Conservation (phyloP, 1,139 yeast genomes). For the Scheffersomyces titani region DNA sequence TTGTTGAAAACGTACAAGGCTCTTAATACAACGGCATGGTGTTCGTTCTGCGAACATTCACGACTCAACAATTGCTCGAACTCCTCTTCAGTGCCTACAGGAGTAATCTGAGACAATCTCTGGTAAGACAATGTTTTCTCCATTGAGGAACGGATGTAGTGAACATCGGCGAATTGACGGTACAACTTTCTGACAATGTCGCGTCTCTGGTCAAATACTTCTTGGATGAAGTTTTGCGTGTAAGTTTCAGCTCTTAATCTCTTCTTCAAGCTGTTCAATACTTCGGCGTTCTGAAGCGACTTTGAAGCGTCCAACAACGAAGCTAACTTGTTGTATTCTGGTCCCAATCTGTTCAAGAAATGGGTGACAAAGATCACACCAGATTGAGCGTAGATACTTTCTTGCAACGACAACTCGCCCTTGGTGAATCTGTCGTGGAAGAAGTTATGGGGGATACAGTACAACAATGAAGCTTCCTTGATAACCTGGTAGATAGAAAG, state of each 20-base stretch:
- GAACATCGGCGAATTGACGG: slow-evolving; percentile 89
- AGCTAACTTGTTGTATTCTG: slow-evolving; percentile 76
- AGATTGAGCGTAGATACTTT: slow-evolving; percentile 90
- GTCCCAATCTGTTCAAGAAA: slow-evolving; percentile 90
- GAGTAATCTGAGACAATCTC: slow-evolving; percentile 75
- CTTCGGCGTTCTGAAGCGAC: slow-evolving; percentile 69
- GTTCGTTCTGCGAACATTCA: slow-evolving; percentile 78
- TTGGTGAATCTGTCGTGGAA: slow-evolving; percentile 75
- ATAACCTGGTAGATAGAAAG: slow-evolving; percentile 87
- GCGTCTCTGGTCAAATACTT: slow-evolving; percentile 69
- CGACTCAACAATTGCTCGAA: slow-evolving; percentile 68
- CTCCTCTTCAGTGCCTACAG: slow-evolving; percentile 75
- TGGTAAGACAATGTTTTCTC: slow-evolving; percentile 88
- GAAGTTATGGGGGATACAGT: slow-evolving; percentile 85
- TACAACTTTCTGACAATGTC: slow-evolving; percentile 80
- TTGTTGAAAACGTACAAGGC: slow-evolving; percentile 85
- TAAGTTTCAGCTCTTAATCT: slow-evolving; percentile 92
- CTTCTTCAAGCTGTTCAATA: slow-evolving; percentile 78
- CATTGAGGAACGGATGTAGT: slow-evolving; percentile 73
- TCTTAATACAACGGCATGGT: slow-evolving; percentile 76
- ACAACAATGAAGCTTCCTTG: slow-evolving; percentile 90
- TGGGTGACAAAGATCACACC: slow-evolving; percentile 93
- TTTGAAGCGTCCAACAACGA: slow-evolving; percentile 62
- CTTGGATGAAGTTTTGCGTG: slow-evolving; percentile 81
- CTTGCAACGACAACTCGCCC: slow-evolving; percentile 88